These are phyloP conservation scores for Chlorella sp. DNA, from an alignment of 139 green algal species.

Conservation along the genomic window DNA sequence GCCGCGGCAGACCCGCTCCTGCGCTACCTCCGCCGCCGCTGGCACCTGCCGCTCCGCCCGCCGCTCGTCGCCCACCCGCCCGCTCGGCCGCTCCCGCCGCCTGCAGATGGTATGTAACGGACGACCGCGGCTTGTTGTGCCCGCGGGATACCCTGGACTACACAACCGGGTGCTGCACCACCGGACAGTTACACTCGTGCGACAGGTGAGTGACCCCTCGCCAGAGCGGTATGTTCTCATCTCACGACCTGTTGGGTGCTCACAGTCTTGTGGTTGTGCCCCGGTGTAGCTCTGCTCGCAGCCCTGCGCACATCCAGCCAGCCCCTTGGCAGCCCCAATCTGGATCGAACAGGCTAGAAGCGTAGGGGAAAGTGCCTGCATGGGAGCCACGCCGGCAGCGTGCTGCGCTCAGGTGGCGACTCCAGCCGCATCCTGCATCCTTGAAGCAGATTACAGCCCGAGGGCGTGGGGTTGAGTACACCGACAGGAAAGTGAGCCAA, in stretches of 20 bases:
- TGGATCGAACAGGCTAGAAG: neutral
- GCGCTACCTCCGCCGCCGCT: neutral
- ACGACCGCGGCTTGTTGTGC: constrained; percentile 75
- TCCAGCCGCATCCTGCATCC: neutral
- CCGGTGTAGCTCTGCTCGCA: neutral
- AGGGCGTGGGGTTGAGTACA: too few species aligned
- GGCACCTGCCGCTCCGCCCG: neutral
- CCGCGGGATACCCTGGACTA: constrained; percentile 50
- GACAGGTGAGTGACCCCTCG: constrained; percentile 46
- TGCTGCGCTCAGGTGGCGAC: neutral
- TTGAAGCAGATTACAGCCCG: too few species aligned
- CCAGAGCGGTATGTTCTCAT: too few species aligned
- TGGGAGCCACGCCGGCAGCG: neutral
- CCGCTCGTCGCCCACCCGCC: neutral
- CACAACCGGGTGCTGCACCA: constrained; percentile 71
- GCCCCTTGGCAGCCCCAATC: neutral
- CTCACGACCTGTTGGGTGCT: neutral
- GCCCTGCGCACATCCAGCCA: neutral
- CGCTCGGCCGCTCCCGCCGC: neutral
- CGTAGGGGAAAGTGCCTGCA: neutral
- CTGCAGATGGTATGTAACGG: constrained; percentile 55
- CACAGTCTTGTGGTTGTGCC: neutral
- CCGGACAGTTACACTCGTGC: constrained; percentile 64
- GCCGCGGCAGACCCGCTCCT: neutral
- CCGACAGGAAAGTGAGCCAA: too few species aligned